Percentiles rank a stretch among this genome's conserved stretches.
phyloP scores from a whole-genome alignment of 1,284 basidiomycete genomes.

The Melampsora americana region DNA sequence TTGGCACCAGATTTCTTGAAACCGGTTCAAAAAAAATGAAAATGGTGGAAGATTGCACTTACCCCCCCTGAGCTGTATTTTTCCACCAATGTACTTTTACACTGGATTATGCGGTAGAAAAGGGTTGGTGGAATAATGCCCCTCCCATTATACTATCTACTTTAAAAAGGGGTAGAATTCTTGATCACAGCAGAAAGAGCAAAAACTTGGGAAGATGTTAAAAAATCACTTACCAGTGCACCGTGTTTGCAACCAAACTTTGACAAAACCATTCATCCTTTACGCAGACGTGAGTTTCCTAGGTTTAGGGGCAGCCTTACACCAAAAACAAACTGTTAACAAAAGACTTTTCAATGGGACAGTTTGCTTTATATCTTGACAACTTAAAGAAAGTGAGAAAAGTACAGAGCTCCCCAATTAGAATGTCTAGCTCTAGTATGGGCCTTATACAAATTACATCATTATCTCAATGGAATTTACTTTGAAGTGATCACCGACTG shows the following conservation, averaged over 20 bases:
- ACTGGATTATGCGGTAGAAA: too few species aligned
- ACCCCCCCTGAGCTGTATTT: too few species aligned
- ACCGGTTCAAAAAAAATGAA: too few species aligned
- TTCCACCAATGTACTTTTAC: too few species aligned
- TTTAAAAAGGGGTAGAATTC: neutral
- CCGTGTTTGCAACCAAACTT: neutral
- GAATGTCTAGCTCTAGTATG: conserved; percentile 21
- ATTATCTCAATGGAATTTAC: conserved; percentile 20
- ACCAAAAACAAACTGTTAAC: neutral
- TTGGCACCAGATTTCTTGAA: too few species aligned
- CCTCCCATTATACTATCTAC: neutral
- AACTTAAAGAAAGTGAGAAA: neutral
- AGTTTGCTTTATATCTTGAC: neutral
- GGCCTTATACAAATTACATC: conserved; percentile 31
- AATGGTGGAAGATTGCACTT: too few species aligned
- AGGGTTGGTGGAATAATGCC: too few species aligned
- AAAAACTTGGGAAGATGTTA: neutral
- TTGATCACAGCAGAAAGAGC: neutral
- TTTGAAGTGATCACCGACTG: too few species aligned
- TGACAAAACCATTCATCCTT: neutral
- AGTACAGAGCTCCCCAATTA: conserved; percentile 1
- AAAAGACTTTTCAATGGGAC: neutral
- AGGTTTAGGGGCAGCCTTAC: neutral
- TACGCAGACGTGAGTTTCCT: neutral
- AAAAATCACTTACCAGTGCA: neutral